Base-by-base conservation (phyloP, 352 stramenopile genomes). In the Phytophthora fragariaefolia region DNA sequence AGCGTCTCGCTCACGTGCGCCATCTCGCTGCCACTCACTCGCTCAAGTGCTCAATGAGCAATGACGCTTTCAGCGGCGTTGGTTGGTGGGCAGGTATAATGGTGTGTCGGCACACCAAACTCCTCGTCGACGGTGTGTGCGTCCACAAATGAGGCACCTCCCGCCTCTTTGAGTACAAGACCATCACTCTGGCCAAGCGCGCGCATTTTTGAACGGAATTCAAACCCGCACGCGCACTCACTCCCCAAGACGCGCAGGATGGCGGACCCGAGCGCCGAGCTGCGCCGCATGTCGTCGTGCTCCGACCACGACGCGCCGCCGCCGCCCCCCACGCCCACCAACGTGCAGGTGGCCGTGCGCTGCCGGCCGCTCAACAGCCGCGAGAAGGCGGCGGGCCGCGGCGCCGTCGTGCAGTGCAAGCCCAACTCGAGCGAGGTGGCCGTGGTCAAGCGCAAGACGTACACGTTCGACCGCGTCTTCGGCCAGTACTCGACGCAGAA, bases 401-500 rank as follows among this genome's bases (percentile, higher is more conserved):
- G 90, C 17, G 75, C 83, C 27, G 84, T 98, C 30, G 86, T 98
- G 34, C 74, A 90, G 53, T 97, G 90, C 70, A 92, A 97, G 51
- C 76, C 84, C 28, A 84, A 98, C 56, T 76, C 84, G 46, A 89
- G 91, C 69, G 85, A 97, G 53, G 73, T 98, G 48, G 77, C 86
- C 23, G 80, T 98, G 48, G 60, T 86, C 26, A 97, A 96, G 77
- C 85, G 87, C 68, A 96, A 95, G 62, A 97, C 77, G 55, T 98
- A 97, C 76, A 79, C 76, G 30, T 98, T 97, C 59, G 93, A 98
- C 79, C 89, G 92, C 36, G 94, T 98, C 6, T 98, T 97, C 68
- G 90, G 92, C 15, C 91, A 96, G 59, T 99, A 99, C 77, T 97
- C 94, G 45, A 98, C 94, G 15, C 97, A 99, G 74, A 94, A 98